Evolutionary conservation across 148 eudicot genomes (phyloP).

Genomic region (Cornus florida): DNA sequence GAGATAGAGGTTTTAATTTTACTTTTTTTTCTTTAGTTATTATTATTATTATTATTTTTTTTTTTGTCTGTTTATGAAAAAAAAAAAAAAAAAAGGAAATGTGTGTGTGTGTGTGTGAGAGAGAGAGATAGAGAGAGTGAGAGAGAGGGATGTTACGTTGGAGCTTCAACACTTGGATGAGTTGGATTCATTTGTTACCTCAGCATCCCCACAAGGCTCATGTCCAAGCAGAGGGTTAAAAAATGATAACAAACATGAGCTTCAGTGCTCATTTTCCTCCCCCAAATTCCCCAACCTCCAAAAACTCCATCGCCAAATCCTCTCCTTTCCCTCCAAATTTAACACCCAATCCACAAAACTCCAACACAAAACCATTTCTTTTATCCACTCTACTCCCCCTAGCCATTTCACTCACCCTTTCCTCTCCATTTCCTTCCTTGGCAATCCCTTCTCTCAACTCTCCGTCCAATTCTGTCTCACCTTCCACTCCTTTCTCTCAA

Average conservation of each 20-base stretch:
- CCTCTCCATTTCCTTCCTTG: slow-evolving; percentile 55
- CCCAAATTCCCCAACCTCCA: slow-evolving; percentile 20
- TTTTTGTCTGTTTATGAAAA: too few relatives aligned
- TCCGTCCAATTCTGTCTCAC: slow-evolving; percentile 31
- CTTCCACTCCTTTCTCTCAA: slow-evolving; percentile 89
- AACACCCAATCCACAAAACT: background rate
- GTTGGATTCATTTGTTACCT: background rate
- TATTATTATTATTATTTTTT: too few relatives aligned
- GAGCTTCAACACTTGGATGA: background rate
- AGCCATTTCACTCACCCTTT: slow-evolving; percentile 55
- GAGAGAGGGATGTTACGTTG: background rate
- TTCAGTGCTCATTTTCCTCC: slow-evolving; percentile 26
- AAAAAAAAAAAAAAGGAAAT: too few relatives aligned
- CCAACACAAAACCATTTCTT: slow-evolving; percentile 21
- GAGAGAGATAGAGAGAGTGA: background rate
- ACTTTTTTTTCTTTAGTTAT: too few relatives aligned
- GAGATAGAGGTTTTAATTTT: too few relatives aligned
- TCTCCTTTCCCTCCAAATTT: slow-evolving; percentile 7
- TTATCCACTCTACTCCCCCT: slow-evolving; percentile 49
- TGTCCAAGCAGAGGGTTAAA: background rate
- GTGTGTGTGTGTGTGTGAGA: background rate
- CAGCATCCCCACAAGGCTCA: background rate
- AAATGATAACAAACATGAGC: slow-evolving; percentile 34
- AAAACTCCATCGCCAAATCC: slow-evolving; percentile 7
- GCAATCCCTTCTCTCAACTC: slow-evolving; percentile 70